phyloP scores from a whole-genome alignment of 1,284 basidiomycete species.

The Tilletia horrida region DNA sequence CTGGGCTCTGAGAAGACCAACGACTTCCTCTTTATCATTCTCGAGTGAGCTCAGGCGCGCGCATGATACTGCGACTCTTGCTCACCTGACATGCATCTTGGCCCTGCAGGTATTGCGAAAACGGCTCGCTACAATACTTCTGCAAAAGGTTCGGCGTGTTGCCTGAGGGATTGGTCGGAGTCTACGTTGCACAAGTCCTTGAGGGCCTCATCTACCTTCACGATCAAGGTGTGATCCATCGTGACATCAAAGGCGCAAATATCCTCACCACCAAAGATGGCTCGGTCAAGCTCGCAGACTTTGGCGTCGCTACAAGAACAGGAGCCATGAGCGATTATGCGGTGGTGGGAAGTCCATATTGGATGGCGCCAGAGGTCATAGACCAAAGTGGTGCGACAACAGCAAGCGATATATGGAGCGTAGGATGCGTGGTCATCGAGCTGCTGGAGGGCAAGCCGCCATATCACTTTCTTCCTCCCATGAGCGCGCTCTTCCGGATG shows the following conservation, averaged over 20 bases:
- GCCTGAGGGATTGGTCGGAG: conserved; percentile 89
- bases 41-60: conserved; percentile 66
- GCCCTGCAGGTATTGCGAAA: conserved; percentile 80
- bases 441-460: conserved; percentile 92
- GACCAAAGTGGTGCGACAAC: conserved; percentile 88
- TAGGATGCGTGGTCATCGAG: conserved; percentile 95
- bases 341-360: conserved; percentile 58
- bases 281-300: conserved; percentile 53
- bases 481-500: conserved; percentile 96
- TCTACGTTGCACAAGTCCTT: conserved; percentile 84
- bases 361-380: conserved; percentile 55
- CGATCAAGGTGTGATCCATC: conserved; percentile 51
- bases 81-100: conserved; percentile 17
- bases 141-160: conserved; percentile 97
- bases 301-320: conserved; percentile 37
- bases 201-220: conserved; percentile 46
- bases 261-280: conserved; percentile 64
- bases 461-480: conserved; percentile 89
- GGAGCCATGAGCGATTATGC: conserved; percentile 36
- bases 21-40: conserved; percentile 90
- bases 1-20: conserved; percentile 94
- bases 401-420: conserved; percentile 92
- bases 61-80: not conserved
- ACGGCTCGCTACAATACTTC: conserved; percentile 90
- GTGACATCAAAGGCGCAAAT: conserved; percentile 58